Evolutionary conservation across 768 basidiomycete species (phyloP).

Genomic region (Leucocoprinus leucothites): DNA sequence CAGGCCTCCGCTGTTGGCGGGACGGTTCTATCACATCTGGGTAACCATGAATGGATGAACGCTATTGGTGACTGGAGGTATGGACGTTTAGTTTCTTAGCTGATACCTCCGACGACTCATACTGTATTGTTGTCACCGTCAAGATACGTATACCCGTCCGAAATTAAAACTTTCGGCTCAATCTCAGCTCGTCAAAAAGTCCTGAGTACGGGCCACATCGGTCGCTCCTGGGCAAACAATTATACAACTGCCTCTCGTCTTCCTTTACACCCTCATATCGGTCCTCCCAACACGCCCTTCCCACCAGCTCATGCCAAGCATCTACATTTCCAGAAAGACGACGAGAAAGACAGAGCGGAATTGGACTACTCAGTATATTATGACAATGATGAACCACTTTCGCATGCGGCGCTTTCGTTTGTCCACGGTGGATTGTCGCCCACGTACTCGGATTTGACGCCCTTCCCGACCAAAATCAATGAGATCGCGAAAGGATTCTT

Average conservation of each 20-base stretch:
- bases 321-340: conserved; percentile 29
- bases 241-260: conserved; percentile 81
- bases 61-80: conserved; percentile 52
- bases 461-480: conserved; percentile 87
- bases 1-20: conserved; percentile 74
- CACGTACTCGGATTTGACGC: conserved; percentile 67
- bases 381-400: conserved; percentile 45
- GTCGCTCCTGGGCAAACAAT: conserved; percentile 79
- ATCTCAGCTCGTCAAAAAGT: conserved; percentile 69
- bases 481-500: conserved; percentile 67
- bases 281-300: conserved; percentile 63
- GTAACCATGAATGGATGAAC: conserved; percentile 98
- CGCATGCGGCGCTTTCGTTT: conserved; percentile 84
- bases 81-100: not conserved
- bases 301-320: conserved; percentile 32
- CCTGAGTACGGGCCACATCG: conserved; percentile 74
- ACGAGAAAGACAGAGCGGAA: conserved; percentile 16
- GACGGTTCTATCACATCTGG: conserved; percentile 71
- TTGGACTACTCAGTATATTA: conserved; percentile 16
- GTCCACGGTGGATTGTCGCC: conserved; percentile 91
- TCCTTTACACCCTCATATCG: conserved; percentile 71
- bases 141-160: conserved; percentile 83
- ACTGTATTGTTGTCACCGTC: not conserved
- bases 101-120: not conserved
- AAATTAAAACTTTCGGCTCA: conserved; percentile 80